phyloP scores from a whole-genome alignment of 345 rosid genomes.

The Ceriops tagal region DNA sequence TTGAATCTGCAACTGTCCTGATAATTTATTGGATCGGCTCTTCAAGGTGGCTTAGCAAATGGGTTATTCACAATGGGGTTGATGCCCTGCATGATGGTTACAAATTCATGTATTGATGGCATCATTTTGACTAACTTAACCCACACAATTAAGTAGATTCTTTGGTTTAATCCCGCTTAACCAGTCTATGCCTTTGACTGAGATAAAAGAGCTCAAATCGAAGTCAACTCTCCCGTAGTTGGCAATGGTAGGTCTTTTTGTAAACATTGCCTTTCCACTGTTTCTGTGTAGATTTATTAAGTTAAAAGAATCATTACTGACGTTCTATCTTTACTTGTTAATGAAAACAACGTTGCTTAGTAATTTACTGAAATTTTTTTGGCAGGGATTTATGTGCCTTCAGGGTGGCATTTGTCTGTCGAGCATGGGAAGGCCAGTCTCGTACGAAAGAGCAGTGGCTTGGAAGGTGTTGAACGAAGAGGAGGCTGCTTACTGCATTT shows the following conservation, averaged over 20 bases:
- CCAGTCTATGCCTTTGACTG: too few relatives aligned
- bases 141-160: too few relatives aligned
- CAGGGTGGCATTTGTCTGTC: conserved; percentile 77
- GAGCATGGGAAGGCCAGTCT: conserved; percentile 82
- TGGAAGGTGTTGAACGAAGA: conserved; percentile 88
- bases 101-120: too few relatives aligned
- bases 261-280: neutral
- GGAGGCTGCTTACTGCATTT: conserved; percentile 67
- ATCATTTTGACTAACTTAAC: too few relatives aligned
- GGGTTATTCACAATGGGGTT: too few relatives aligned
- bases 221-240: neutral
- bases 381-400: conserved; percentile 70
- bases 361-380: neutral
- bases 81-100: too few relatives aligned
- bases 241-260: neutral
- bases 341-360: neutral
- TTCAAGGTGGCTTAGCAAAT: too few relatives aligned
- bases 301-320: neutral
- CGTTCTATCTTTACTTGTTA: neutral
- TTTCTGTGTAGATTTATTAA: neutral
- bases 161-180: too few relatives aligned
- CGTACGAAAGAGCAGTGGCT: conserved; percentile 77
- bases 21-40: too few relatives aligned
- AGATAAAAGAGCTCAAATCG: neutral
- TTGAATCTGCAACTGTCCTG: too few relatives aligned